These are phyloP conservation scores for Tetradesmus obliquus DNA, from an alignment of 139 green algal genomes.

Conservation along the genomic window DNA sequence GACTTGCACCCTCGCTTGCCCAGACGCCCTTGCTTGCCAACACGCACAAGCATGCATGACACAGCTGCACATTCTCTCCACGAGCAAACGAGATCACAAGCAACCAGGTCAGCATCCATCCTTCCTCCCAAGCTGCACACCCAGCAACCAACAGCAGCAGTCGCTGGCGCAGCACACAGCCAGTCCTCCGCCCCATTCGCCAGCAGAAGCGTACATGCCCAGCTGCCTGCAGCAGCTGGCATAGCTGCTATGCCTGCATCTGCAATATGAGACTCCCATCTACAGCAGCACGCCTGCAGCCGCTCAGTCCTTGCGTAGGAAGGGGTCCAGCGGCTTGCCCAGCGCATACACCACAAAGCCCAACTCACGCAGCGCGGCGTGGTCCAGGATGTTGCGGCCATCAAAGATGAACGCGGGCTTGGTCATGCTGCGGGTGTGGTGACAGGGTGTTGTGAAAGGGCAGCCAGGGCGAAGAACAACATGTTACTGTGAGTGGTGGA, in stretches of 20 bases:
- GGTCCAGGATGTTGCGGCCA: slow-evolving; percentile 95
- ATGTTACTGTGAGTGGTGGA: not conserved
- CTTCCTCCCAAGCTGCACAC: not conserved
- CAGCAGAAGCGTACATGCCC: not conserved
- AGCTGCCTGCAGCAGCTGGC: not conserved
- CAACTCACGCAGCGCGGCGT: slow-evolving; percentile 90
- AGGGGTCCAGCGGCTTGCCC: slow-evolving; percentile 98
- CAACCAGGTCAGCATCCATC: not conserved
- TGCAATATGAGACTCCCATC: not conserved
- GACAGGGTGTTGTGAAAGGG: too few species aligned
- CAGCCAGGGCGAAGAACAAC: not conserved
- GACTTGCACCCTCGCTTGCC: too few species aligned
- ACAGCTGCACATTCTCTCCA: too few species aligned
- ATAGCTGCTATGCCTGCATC: not conserved
- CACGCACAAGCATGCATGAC: too few species aligned
- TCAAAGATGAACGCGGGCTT: slow-evolving; percentile 99
- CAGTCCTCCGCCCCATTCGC: not conserved
- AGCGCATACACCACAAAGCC: slow-evolving; percentile 99
- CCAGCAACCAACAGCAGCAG: not conserved
- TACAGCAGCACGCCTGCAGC: not conserved
- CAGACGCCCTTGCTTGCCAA: too few species aligned
- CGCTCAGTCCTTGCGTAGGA: slow-evolving; percentile 79
- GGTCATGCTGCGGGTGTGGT: slow-evolving; percentile 77
- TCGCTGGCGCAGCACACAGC: not conserved
- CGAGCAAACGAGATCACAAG: not conserved